phyloP scores from a whole-genome alignment of 2,329 filamentous ascomycete genomes.

The Ophiostoma pallidulum region DNA sequence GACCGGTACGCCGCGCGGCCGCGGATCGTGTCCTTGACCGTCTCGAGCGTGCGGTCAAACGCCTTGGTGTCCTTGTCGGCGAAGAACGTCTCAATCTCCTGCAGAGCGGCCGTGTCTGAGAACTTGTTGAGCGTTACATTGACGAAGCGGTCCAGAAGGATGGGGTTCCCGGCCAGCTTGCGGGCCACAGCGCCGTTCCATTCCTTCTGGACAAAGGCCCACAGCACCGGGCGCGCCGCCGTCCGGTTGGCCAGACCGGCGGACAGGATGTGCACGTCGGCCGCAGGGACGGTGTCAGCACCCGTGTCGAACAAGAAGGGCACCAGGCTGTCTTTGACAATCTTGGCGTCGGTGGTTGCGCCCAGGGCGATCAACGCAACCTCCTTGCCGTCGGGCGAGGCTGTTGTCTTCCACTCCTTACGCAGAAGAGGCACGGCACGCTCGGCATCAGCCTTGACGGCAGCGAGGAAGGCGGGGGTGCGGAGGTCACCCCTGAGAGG shows the following conservation, averaged over 20 bases:
- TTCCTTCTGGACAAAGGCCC: constrained; percentile 77
- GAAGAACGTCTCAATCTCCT: constrained; percentile 81
- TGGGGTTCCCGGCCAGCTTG: constrained; percentile 67
- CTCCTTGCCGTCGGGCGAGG: constrained; percentile 84
- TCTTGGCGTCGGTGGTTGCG: constrained; percentile 55
- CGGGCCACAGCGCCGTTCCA: constrained; percentile 62
- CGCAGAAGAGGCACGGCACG: constrained; percentile 65
- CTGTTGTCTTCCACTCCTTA: constrained; percentile 73
- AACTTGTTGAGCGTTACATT: constrained; percentile 71
- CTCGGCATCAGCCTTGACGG: constrained; percentile 59
- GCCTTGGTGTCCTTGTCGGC: constrained; percentile 72
- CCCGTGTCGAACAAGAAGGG: constrained; percentile 66
- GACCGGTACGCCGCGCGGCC: constrained; percentile 74
- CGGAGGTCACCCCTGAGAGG: constrained; percentile 76
- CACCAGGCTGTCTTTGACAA: constrained; percentile 58
- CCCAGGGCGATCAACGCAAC: constrained; percentile 71
- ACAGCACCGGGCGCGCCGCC: constrained; percentile 62
- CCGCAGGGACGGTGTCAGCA: constrained; percentile 61
- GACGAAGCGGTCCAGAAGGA: constrained; percentile 83
- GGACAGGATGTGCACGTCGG: constrained; percentile 81
- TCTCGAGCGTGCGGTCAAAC: constrained; percentile 77
- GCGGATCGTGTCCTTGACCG: constrained; percentile 76
- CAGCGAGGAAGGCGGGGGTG: constrained; percentile 68
- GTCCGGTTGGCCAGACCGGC: constrained; percentile 63
- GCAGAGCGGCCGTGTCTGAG: constrained; percentile 55